Evolutionary conservation across 2,329 filamentous ascomycete species (phyloP).

Genomic region (Ceratocystis harringtonii): DNA sequence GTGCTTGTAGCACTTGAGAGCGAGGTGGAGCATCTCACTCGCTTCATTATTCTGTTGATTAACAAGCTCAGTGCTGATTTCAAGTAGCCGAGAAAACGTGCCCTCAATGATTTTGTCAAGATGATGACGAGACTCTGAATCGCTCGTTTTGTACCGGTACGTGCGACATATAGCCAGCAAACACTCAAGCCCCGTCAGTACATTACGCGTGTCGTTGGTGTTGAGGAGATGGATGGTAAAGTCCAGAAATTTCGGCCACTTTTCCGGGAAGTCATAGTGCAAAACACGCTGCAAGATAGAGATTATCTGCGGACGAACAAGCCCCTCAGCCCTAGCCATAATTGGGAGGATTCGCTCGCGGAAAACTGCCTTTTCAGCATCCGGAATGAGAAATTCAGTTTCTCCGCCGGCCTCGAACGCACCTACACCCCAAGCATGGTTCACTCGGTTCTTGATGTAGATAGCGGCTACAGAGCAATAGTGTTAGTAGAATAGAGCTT

Average conservation of each 20-base stretch:
- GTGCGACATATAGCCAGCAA: constrained; percentile 87
- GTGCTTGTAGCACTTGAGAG: constrained; percentile 95
- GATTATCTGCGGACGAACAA: constrained; percentile 82
- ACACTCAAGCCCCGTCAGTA: constrained; percentile 88
- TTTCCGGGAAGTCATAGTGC: constrained; percentile 83
- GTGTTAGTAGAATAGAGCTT: neutral
- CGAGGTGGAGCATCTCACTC: constrained; percentile 88
- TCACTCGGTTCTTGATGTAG: constrained; percentile 95
- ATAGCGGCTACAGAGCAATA: constrained; percentile 56
- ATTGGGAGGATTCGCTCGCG: constrained; percentile 79
- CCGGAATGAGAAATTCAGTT: constrained; percentile 60
- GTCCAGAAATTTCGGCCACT: constrained; percentile 90
- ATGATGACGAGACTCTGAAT: constrained; percentile 61
- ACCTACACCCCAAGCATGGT: constrained; percentile 77
- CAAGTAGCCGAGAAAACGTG: constrained; percentile 74
- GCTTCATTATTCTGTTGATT: constrained; percentile 87
- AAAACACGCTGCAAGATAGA: constrained; percentile 92
- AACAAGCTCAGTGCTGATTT: constrained; percentile 76
- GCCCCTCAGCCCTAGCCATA: constrained; percentile 62
- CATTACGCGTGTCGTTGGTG: constrained; percentile 69
- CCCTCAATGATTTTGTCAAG: constrained; percentile 90
- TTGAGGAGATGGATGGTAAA: constrained; percentile 80
- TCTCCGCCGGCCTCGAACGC: constrained; percentile 54
- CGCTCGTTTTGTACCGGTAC: constrained; percentile 78
- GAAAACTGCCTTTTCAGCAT: constrained; percentile 78